These are phyloP conservation scores for Cercophora samala DNA, from an alignment of 495 filamentous ascomycete genomes.

Conservation along the genomic window DNA sequence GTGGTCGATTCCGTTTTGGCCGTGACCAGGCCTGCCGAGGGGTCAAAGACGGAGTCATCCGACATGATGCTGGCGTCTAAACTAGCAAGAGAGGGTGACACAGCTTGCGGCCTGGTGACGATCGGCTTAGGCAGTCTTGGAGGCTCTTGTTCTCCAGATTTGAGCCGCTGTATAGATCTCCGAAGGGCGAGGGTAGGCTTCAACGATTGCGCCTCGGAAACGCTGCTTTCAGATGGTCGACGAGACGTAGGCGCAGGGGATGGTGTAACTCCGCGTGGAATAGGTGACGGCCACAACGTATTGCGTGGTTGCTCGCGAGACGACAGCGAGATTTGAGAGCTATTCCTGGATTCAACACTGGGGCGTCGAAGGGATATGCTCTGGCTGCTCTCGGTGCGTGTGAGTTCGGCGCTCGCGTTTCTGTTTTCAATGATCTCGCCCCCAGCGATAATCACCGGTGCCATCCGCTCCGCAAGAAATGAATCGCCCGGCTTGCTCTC, in stretches of 20 bases:
- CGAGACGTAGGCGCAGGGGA: slow-evolving; percentile 30
- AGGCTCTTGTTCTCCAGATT: slow-evolving; percentile 35
- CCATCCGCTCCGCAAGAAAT: slow-evolving; percentile 69
- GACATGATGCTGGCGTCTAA: slow-evolving; percentile 51
- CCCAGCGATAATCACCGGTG: slow-evolving; percentile 84
- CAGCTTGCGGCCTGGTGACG: slow-evolving; percentile 34
- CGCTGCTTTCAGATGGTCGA: slow-evolving; percentile 52
- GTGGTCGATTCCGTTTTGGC: slow-evolving; percentile 19
- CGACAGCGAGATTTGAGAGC: slow-evolving; percentile 42
- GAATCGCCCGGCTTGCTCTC: slow-evolving; percentile 49
- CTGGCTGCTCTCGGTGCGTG: slow-evolving; percentile 61
- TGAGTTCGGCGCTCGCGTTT: slow-evolving; percentile 52
- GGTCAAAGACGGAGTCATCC: slow-evolving; percentile 45
- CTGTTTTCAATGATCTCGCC: slow-evolving; percentile 60
- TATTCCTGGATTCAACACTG: slow-evolving; percentile 49
- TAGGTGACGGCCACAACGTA: slow-evolving; percentile 51
- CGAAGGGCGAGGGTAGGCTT: slow-evolving; percentile 50
- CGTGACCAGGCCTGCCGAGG: slow-evolving; percentile 24
- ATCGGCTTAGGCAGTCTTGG: slow-evolving; percentile 45
- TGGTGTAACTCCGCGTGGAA: slow-evolving; percentile 35
- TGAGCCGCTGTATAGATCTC: slow-evolving; percentile 50
- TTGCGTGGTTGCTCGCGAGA: slow-evolving; percentile 39
- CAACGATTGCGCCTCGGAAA: slow-evolving; percentile 41
- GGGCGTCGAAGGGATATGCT: slow-evolving; percentile 49
- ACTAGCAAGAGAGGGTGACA: slow-evolving; percentile 48